Conservation (phyloP, 352 stramenopile genomes). For the Pseudoperonospora humuli region DNA sequence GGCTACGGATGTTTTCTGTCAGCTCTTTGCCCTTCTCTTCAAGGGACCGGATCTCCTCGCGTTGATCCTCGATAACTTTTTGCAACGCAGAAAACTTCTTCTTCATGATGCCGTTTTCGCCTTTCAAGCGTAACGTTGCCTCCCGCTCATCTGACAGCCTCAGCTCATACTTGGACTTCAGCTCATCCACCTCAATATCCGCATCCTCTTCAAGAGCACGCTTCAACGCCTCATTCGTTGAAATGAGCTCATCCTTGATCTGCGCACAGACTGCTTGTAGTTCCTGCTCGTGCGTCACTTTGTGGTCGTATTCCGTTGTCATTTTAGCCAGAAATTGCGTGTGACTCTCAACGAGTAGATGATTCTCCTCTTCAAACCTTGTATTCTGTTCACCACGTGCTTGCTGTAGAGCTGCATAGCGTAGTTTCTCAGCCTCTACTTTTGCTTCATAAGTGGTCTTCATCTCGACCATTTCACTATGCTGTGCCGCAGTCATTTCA, state of each 20-base stretch:
- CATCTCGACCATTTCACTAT: no score
- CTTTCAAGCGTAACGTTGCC: constrained; percentile 89
- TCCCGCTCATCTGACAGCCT: constrained; percentile 87
- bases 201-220: constrained; percentile 91
- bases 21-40: constrained; percentile 91
- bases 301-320: constrained; percentile 88
- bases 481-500: no score
- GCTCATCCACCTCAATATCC: constrained; percentile 89
- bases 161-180: constrained; percentile 88
- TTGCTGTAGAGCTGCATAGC: constrained; percentile 78
- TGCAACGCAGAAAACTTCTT: constrained; percentile 93
- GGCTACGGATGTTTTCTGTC: constrained; percentile 85
- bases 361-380: constrained; percentile 68
- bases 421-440: constrained; percentile 87
- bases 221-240: constrained; percentile 88
- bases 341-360: constrained; percentile 69
- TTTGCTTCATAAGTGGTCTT: no score
- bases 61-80: constrained; percentile 93
- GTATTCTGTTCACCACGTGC: constrained; percentile 65
- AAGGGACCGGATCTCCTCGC: constrained; percentile 93
- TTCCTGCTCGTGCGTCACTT: constrained; percentile 82
- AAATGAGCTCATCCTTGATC: constrained; percentile 60
- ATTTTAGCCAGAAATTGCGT: constrained; percentile 87
- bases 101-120: constrained; percentile 95
- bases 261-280: constrained; percentile 57